Conservation (phyloP, 2,329 filamentous ascomycete species). For the Fusarium scirpi region DNA sequence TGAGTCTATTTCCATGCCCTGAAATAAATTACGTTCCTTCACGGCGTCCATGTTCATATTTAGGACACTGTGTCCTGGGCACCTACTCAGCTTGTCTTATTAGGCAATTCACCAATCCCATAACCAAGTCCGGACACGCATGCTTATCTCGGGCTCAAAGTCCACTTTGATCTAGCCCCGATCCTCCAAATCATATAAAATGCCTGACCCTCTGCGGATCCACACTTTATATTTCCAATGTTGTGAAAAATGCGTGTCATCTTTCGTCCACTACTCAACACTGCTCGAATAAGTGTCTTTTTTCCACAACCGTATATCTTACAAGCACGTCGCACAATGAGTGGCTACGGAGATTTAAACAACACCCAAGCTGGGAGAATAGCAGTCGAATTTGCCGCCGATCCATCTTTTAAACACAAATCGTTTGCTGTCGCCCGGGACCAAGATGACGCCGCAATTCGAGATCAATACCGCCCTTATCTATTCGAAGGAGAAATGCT, state of each 20-base stretch:
- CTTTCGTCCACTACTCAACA: background rate
- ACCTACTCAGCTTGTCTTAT: no score
- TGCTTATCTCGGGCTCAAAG: background rate
- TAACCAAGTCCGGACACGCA: background rate
- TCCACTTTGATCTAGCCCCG: background rate
- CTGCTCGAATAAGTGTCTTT: accelerated
- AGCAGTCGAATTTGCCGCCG: background rate
- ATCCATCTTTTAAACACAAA: background rate
- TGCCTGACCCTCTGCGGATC: no score
- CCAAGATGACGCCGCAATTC: background rate
- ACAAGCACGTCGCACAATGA: background rate
- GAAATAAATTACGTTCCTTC: no score
- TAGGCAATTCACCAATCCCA: no score
- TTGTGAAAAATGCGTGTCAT: background rate
- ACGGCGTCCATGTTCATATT: no score
- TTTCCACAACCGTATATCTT: no score
- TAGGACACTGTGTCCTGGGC: no score
- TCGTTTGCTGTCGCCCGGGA: background rate
- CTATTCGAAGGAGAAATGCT: background rate
- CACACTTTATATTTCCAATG: background rate
- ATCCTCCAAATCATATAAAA: background rate
- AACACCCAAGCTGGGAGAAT: background rate
- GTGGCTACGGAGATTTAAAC: background rate
- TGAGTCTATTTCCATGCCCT: no score
- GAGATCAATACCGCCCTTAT: background rate